Conservation (phyloP, 805 yeast genomes). For the Komagataella phaffii region DNA sequence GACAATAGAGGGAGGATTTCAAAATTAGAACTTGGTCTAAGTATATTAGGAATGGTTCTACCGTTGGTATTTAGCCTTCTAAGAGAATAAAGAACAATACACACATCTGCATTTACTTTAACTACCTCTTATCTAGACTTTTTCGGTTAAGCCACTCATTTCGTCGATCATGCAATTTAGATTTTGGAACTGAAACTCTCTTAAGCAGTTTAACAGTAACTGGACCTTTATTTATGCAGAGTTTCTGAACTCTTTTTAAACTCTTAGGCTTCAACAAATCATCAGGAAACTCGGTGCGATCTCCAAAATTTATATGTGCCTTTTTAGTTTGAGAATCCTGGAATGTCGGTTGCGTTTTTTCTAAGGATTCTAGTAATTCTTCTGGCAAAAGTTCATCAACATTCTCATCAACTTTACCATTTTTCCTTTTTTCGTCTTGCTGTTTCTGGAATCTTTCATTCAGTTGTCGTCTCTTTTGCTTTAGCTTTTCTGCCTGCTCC, state of each 20-base stretch:
- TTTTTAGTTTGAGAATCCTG: constrained; percentile 7
- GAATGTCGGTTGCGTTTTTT: constrained; percentile 6
- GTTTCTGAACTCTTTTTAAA: constrained; percentile 16
- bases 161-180: constrained; percentile 4
- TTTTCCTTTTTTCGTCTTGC: constrained; percentile 14
- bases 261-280: constrained; percentile 7
- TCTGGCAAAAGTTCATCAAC: constrained; percentile 24
- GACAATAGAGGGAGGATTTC: constrained; percentile 1
- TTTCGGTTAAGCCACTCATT: constrained; percentile 7
- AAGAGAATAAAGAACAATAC: constrained; percentile 2
- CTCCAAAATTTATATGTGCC: constrained; percentile 20
- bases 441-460: constrained; percentile 16
- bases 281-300: constrained; percentile 6
- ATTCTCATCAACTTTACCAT: constrained; percentile 9
- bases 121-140: constrained; percentile 4
- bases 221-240: constrained; percentile 23
- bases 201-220: constrained; percentile 23
- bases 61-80: constrained; percentile 14
- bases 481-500: constrained; percentile 12
- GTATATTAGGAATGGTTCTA: constrained; percentile 15
- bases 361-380: constrained; percentile 21
- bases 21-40: constrained; percentile 6
- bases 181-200: constrained; percentile 4
- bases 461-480: constrained; percentile 18
- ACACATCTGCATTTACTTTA: not conserved